phyloP scores from a whole-genome alignment of 202 grass and related monocot species.

The Digitaria exilis region DNA sequence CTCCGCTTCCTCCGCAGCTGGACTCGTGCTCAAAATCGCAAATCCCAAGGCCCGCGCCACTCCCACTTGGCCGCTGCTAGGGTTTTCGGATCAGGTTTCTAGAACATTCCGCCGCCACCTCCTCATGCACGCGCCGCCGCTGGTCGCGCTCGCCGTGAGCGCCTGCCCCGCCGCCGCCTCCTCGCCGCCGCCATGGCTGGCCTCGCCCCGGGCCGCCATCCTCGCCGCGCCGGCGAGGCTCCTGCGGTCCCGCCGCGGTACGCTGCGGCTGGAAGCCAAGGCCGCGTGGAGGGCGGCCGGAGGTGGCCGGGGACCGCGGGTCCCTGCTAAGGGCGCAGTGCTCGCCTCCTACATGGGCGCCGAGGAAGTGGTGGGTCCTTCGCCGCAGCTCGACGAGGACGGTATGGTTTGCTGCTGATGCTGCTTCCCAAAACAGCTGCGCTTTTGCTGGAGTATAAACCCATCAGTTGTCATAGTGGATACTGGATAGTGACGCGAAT shows the following conservation, averaged over 20 bases:
- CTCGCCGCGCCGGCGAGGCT: slow-evolving; percentile 39
- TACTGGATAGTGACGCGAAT: not conserved
- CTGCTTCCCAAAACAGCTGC: not conserved
- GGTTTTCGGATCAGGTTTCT: slow-evolving; percentile 52
- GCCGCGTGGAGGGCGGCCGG: slow-evolving; percentile 50
- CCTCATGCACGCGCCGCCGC: slow-evolving; percentile 48
- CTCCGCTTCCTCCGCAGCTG: slow-evolving; percentile 8
- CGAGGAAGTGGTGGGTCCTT: slow-evolving; percentile 74
- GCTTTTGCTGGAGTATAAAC: not conserved
- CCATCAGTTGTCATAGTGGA: not conserved
- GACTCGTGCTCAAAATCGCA: slow-evolving; percentile 4
- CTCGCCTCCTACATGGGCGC: slow-evolving; percentile 86
- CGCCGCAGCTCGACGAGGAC: slow-evolving; percentile 63
- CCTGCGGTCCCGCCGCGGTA: slow-evolving; percentile 32
- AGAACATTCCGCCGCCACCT: slow-evolving; percentile 39
- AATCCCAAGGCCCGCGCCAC: slow-evolving; percentile 29
- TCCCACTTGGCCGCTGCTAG: slow-evolving; percentile 31
- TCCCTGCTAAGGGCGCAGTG: slow-evolving; percentile 62
- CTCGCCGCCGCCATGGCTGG: not conserved
- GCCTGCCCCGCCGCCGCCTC: slow-evolving; percentile 1
- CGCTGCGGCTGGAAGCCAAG: slow-evolving; percentile 43
- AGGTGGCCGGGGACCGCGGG: slow-evolving; percentile 33
- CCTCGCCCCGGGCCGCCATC: slow-evolving; percentile 41
- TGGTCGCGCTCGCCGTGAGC: slow-evolving; percentile 46
- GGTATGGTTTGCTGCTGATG: slow-evolving; percentile 43